Evolutionary conservation across 768 basidiomycete genomes (phyloP).

Genomic region (Boletus vermiculosoides): DNA sequence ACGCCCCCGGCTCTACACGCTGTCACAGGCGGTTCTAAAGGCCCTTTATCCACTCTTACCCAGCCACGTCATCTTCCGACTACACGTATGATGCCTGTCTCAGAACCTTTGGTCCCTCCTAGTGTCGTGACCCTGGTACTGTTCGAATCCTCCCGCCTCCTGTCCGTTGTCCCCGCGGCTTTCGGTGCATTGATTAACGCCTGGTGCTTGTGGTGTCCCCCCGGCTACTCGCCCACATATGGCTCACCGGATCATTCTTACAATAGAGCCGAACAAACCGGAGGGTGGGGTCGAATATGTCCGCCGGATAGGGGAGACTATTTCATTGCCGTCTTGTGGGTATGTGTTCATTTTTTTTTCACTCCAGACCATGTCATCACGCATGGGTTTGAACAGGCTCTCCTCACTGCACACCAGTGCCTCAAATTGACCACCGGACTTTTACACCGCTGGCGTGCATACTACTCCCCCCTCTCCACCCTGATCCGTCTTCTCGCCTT

Average conservation of each 20-base stretch:
- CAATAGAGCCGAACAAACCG: not conserved
- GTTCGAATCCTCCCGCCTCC: constrained; percentile 67
- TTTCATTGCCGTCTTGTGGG: constrained; percentile 71
- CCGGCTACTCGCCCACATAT: constrained; percentile 22
- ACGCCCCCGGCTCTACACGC: not conserved
- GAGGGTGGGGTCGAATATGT: constrained; percentile 31
- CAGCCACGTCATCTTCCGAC: constrained; percentile 70
- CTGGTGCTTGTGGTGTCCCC: constrained; percentile 51
- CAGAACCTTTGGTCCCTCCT: constrained; percentile 50
- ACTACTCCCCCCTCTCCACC: constrained; percentile 85
- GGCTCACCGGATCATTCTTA: constrained; percentile 1
- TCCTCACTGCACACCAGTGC: constrained; percentile 88
- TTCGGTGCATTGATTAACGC: constrained; percentile 64
- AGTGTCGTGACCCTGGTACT: constrained; percentile 54
- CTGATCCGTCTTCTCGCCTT: constrained; percentile 89
- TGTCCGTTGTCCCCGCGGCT: constrained; percentile 71
- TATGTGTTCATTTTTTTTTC: constrained; percentile 29
- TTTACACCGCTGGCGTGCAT: constrained; percentile 83
- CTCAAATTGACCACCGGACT: constrained; percentile 86
- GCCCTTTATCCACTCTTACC: constrained; percentile 1
- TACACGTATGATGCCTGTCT: constrained; percentile 54
- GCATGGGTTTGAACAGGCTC: constrained; percentile 46
- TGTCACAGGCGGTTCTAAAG: constrained; percentile 7
- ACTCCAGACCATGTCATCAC: not conserved
- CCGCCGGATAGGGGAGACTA: constrained; percentile 62